Evolutionary conservation across 2,329 filamentous ascomycete species (phyloP), one percentile per base, ranked within the genome.

Genomic region (Colletotrichum tropicicola): DNA sequence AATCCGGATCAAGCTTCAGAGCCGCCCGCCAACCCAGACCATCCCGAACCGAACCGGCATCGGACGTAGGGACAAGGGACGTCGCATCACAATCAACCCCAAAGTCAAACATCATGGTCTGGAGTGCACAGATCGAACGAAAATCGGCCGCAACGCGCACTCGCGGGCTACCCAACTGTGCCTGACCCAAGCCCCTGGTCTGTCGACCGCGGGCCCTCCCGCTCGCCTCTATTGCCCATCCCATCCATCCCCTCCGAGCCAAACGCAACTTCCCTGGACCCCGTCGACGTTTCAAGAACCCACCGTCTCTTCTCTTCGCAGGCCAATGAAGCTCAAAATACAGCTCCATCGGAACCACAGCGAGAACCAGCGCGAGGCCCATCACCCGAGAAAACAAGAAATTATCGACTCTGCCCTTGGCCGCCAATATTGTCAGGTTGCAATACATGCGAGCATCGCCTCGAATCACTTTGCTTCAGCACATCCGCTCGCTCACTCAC

Each of bases 161-260:
- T 35, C 32, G 32, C 12, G 32, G 32, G 21, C 13, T 15, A 25
- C 55, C 44, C 10, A 49, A 39, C 21, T 10, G 47, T 43, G 54
- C 47, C 56, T 43, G n/a, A 23, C 48, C 32, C 45, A 21, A 39
- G 23, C 28, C 54, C 54, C 43, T 32, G 49, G 57, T 19, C 56
- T 27, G 43, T 28, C 49, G 37, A n/a, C 49, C 48, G 43, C 61
- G 56, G 56, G 32, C 56, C 41, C 43, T 65, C 48, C 61, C 61
- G 61, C 39, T 54, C 61, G 48, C 35, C 48, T 59, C 19, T 44
- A 19, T 28, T 13, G 27, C 35, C 21, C 48, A 15, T 39, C 37
- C 6, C n/a, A 15, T 6, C n/a, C 39, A 19, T 43, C 21, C 17
- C 37, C n/a, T 32, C 21, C 32, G 15, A 10, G 19, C 15, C 53